Evolutionary conservation across 805 yeast genomes (phyloP).

Genomic region (Limtongozyma cylindracea): DNA sequence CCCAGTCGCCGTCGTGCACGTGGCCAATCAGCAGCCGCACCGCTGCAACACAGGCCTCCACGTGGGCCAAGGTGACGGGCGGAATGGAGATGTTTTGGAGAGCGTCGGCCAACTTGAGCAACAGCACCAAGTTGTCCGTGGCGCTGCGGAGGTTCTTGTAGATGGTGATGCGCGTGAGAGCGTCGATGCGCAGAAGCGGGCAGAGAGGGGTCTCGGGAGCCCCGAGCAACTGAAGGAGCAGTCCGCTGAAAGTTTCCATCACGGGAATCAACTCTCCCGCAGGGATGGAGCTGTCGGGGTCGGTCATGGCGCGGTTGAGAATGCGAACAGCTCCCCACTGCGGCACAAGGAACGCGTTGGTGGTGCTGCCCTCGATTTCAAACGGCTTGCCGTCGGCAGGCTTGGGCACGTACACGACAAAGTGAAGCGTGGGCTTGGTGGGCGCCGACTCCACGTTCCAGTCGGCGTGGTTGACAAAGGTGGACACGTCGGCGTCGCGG

Average conservation of each 20-base stretch:
- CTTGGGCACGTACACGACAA: constrained; percentile 42
- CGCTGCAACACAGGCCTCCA: constrained; percentile 9
- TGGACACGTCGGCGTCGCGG: constrained; percentile 30
- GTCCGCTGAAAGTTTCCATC: constrained; percentile 48
- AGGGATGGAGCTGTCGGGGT: constrained; percentile 1
- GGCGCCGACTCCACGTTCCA: constrained; percentile 44
- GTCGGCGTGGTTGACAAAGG: constrained; percentile 64
- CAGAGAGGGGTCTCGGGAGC: constrained; percentile 31
- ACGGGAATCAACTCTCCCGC: constrained; percentile 21
- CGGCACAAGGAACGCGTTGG: constrained; percentile 52
- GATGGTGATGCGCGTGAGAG: constrained; percentile 31
- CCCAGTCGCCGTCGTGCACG: constrained; percentile 8
- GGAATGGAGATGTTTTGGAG: constrained; percentile 74
- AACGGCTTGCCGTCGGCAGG: constrained; percentile 18
- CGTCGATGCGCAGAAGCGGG: constrained; percentile 37
- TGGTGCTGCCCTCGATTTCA: constrained; percentile 15
- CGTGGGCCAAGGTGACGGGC: constrained; percentile 28
- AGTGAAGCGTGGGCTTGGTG: constrained; percentile 42
- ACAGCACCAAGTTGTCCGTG: constrained; percentile 44
- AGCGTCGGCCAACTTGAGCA: constrained; percentile 39
- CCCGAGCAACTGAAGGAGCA: constrained; percentile 51
- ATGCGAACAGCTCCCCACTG: constrained; percentile 74
- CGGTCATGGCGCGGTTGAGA: constrained; percentile 12
- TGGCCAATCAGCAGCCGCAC: constrained; percentile 3
- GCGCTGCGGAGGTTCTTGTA: constrained; percentile 34